phyloP scores from a whole-genome alignment of 2,329 filamentous ascomycete genomes.

The Diaporthe aspalathi region DNA sequence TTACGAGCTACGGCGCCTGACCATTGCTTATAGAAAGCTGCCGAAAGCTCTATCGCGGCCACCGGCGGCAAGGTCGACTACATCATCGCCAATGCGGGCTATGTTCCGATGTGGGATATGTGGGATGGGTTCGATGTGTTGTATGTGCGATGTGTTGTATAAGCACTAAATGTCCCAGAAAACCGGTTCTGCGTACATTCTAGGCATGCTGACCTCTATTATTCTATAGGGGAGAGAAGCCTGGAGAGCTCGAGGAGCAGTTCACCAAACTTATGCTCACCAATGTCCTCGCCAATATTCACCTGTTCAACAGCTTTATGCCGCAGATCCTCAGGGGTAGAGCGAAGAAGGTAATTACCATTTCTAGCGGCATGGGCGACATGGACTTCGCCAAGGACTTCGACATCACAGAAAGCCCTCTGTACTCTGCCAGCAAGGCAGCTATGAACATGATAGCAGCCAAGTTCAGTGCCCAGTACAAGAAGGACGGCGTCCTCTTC shows the following conservation, averaged over 20 bases:
- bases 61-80: slow-evolving; percentile 59
- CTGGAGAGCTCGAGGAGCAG: slow-evolving; percentile 50
- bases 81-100: slow-evolving; percentile 63
- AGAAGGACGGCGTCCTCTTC: slow-evolving; percentile 63
- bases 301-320: slow-evolving; percentile 64
- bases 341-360: slow-evolving; percentile 65
- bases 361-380: slow-evolving; percentile 63
- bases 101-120: slow-evolving; percentile 1
- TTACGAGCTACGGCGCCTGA: slow-evolving; percentile 26
- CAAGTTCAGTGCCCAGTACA: slow-evolving; percentile 64
- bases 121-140: not conserved
- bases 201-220: not conserved
- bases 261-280: slow-evolving; percentile 51
- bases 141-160: not conserved
- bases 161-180: too few relatives aligned
- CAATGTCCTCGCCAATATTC: slow-evolving; percentile 64
- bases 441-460: slow-evolving; percentile 63
- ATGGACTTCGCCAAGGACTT: slow-evolving; percentile 53
- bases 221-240: slow-evolving; percentile 45
- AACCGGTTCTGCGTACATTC: not conserved
- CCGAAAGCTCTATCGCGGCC: slow-evolving; percentile 46
- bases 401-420: slow-evolving; percentile 41
- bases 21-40: slow-evolving; percentile 42
- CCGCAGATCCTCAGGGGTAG: slow-evolving; percentile 63
- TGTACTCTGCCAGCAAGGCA: slow-evolving; percentile 63